These are phyloP conservation scores for Didymella pomorum DNA, from an alignment of 2,329 filamentous ascomycete genomes.

Conservation along the genomic window DNA sequence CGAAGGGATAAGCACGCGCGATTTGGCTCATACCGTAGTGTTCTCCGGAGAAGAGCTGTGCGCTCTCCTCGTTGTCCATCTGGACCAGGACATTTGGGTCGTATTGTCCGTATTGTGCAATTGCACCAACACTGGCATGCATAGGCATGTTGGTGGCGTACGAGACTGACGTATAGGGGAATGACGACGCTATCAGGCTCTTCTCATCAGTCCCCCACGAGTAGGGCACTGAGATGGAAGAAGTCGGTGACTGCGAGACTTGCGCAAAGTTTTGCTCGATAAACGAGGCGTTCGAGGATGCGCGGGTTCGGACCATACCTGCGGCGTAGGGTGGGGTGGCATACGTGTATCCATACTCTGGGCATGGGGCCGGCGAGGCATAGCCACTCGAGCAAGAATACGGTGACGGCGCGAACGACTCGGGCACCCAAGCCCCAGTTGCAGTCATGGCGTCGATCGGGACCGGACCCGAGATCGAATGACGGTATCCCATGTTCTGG, in stretches of 20 bases:
- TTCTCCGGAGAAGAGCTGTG: constrained; percentile 47
- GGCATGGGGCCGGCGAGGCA: constrained; percentile 40
- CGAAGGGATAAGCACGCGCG: constrained; percentile 43
- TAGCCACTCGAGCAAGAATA: constrained; percentile 48
- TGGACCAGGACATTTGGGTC: constrained; percentile 45
- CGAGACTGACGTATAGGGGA: constrained; percentile 36
- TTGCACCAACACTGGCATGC: constrained; percentile 28
- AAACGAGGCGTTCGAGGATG: constrained; percentile 49
- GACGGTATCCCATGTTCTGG: constrained; percentile 15
- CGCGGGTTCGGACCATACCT: constrained; percentile 43
- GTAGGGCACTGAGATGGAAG: constrained; percentile 46
- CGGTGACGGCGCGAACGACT: constrained; percentile 42
- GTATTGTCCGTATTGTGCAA: constrained; percentile 39
- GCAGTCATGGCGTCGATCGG: constrained; percentile 29
- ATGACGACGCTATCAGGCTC: constrained; percentile 30
- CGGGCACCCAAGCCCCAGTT: constrained; percentile 32
- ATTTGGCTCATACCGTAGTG: constrained; percentile 50
- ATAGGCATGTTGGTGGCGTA: constrained; percentile 40
- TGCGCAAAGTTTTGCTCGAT: constrained; percentile 42
- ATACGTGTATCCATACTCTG: constrained; percentile 39
- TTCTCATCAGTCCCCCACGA: constrained; percentile 44
- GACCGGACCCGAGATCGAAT: constrained; percentile 29
- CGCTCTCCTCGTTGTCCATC: constrained; percentile 48
- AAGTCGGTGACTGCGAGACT: constrained; percentile 46
- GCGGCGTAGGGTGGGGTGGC: constrained; percentile 40